Base-by-base conservation (phyloP, 2,329 filamentous ascomycete species). In the Fusarium sp. region DNA sequence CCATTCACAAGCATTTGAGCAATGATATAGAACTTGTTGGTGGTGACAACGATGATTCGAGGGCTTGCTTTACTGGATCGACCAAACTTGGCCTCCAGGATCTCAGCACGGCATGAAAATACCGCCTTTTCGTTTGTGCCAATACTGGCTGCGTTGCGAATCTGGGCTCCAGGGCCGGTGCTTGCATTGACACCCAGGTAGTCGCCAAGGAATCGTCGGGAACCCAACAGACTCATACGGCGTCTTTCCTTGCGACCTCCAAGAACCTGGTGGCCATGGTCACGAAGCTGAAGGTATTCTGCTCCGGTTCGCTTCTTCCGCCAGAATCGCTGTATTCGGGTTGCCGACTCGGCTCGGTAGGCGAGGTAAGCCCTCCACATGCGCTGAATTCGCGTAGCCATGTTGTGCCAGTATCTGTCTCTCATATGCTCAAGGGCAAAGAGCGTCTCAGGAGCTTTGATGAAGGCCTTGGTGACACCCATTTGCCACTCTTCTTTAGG, bases 331-430 rank as follows among this genome's bases (percentile, higher is more conserved):
- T 98, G 96, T 75, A 99, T 98, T 39, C 96, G 91, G 20, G 93
- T 98, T 12, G 96, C 96, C 67, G 94, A 96, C 83, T 99, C 96
- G 32, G 91, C 93, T 50, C 96, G 91, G 83, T 98, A 98, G 10
- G 96, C 92, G 45, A 98, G 88, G 80, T 98, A 98, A 59, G 97
- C 97, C 78, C 96, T 90, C 96, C 96, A 99, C 80, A 97, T 96
- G 76, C 96, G 90, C 84, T 99, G 96, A 68, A 99, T 98, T 67
- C 96, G 91, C 69, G 96, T 97, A 8, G 96, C 96, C 96, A 99
- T 98, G 84, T 98, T 99, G 83, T 98, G 96, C 96, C 96, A 98
- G 84, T 98, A 99, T 64, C 94, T 89, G 81, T 99, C 96, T 80
- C 96, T 91, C 96, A 99, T 98, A 66, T 97, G 95, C 83, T 99